Conservation (phyloP, 1,284 basidiomycete species). For the Ceratobasidium sp. region DNA sequence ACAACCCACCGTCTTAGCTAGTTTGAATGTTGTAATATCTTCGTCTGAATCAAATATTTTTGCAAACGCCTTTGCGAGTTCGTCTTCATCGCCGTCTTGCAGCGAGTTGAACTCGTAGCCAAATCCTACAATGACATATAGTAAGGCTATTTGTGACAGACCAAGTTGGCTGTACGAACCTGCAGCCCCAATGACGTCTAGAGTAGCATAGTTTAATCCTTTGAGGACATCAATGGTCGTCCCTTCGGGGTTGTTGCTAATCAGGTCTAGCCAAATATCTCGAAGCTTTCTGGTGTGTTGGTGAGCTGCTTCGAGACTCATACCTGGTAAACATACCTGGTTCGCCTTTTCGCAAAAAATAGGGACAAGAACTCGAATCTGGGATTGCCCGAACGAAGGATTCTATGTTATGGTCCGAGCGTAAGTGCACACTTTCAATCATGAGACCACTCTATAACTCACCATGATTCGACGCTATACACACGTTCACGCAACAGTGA, state of each 20-base stretch:
- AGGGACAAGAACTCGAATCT: slow-evolving; percentile 45
- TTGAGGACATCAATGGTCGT: slow-evolving; percentile 57
- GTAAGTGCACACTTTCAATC: background rate
- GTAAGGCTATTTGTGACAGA: slow-evolving; percentile 15
- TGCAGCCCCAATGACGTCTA: slow-evolving; percentile 62
- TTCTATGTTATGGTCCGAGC: slow-evolving; percentile 20
- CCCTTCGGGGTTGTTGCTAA: slow-evolving; percentile 16
- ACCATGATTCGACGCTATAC: slow-evolving; percentile 49
- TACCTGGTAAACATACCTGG: slow-evolving; percentile 22
- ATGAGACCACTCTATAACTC: background rate
- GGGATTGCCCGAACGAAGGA: slow-evolving; percentile 46
- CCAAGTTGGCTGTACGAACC: slow-evolving; percentile 56
- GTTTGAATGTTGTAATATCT: background rate
- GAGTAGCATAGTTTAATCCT: slow-evolving; percentile 58
- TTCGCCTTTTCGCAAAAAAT: slow-evolving; percentile 48
- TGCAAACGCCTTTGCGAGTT: slow-evolving; percentile 55
- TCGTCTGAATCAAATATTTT: slow-evolving; percentile 50
- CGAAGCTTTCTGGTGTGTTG: slow-evolving; percentile 43
- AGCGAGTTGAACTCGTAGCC: slow-evolving; percentile 60
- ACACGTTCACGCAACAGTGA: background rate
- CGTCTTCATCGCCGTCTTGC: slow-evolving; percentile 49
- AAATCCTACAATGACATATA: slow-evolving; percentile 54
- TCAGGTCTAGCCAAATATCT: slow-evolving; percentile 45
- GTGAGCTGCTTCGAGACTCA: background rate
- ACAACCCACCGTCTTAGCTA: background rate